Percentiles rank a stretch among this genome's conserved stretches.
These are phyloP conservation scores for Cantharellus anzutake DNA, from an alignment of 768 basidiomycete genomes.

Conservation along the genomic window DNA sequence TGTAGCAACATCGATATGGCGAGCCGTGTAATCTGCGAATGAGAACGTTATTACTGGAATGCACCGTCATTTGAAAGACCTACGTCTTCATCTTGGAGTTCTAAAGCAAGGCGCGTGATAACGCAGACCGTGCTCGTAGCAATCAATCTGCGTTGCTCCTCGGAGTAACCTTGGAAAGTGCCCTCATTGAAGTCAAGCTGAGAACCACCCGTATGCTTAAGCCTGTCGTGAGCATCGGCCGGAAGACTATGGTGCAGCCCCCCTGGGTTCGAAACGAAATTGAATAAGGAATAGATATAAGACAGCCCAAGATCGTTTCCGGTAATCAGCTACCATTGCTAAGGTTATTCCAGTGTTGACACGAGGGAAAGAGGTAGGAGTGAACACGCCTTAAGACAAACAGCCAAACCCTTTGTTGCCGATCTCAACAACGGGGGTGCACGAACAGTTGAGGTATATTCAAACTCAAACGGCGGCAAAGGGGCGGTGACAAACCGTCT, in stretches of 20 bases:
- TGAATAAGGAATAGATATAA: constrained; percentile 90
- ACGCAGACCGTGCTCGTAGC: constrained; percentile 85
- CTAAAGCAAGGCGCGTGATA: constrained; percentile 70
- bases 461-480: constrained; percentile 71
- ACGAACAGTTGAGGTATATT: constrained; percentile 52
- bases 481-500: constrained; percentile 81
- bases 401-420: constrained; percentile 75
- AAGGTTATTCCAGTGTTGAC: constrained; percentile 5
- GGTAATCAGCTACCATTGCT: constrained; percentile 40
- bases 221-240: not conserved
- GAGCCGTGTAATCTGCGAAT: constrained; percentile 53
- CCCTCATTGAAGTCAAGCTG: constrained; percentile 1
- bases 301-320: constrained; percentile 85
- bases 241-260: not conserved
- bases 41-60: not conserved
- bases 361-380: not conserved
- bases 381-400: constrained; percentile 59
- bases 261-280: constrained; percentile 72
- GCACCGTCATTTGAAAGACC: constrained; percentile 1
- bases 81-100: constrained; percentile 74
- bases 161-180: constrained; percentile 48
- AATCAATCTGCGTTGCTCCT: constrained; percentile 69
- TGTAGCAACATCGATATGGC: constrained; percentile 89
- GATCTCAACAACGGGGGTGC: constrained; percentile 64
- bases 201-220: constrained; percentile 6